Evolutionary conservation across 805 yeast genomes (phyloP), one percentile per base, ranked within the genome.

Genomic region (Kluyveromyces nonfermentans): DNA sequence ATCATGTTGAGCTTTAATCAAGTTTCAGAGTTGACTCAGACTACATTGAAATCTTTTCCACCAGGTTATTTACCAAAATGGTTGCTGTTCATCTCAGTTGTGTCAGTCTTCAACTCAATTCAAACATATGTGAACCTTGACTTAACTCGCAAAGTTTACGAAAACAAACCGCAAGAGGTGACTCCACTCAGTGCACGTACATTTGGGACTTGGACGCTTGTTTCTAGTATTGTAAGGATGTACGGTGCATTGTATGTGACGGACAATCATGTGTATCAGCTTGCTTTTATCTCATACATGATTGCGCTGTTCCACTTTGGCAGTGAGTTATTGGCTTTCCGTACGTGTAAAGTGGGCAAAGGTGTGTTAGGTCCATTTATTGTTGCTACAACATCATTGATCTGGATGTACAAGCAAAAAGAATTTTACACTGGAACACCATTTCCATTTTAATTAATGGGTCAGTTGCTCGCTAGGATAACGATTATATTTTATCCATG

Each of bases 171-270:
- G 14, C 51, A 59, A 6, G 75, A 83, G 60, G 82, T 81, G 20
- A 76, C 79, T 1, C 63, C 68, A 12, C 70, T 93, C 51, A 79
- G 93, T 53, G 96, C 96, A n/a, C 77, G 98, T 56, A 90, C 98
- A 0, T 93, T 93, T 63, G 98, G 98, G 30, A 93, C 98, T 0
- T 93, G 98, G 98, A 93, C 98, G 0, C 70, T 89, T 33, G 73
- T 89, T 53, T 80, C 96, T 2, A 77, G 95, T 1, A 71, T 90
- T 25, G 81, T 93, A 39, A 78, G 98, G 59, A 73, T 81, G 50
- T 87, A 85, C 62, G 96, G 95, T 44, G 94, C 97, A 12, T 84
- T 82, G 65, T 70, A 84, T 59, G 69, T 85, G 46, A 69, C 70
- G 43, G 79, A 80, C 53, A 77, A 78, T 19, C 83, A 80, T 51